Conservation (phyloP, 2,329 filamentous ascomycete species). For the Phyllosticta citribraziliensis region DNA sequence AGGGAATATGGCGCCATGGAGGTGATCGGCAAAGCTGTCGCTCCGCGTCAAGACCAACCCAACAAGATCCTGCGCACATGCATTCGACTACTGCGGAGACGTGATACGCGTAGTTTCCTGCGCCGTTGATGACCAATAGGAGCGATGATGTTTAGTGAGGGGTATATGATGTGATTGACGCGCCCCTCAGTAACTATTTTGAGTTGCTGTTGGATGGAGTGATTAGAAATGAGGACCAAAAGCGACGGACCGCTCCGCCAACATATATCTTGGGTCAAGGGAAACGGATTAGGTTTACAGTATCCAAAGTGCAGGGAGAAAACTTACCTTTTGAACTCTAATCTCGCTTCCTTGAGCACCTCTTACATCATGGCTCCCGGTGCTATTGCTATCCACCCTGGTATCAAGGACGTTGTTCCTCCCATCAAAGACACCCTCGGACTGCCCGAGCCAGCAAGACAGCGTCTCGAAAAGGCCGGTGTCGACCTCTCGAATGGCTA, state of each 20-base stretch:
- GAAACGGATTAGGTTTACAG: background rate
- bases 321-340: background rate
- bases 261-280: background rate
- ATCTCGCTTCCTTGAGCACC: background rate
- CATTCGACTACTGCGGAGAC: background rate
- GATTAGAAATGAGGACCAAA: background rate
- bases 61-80: background rate
- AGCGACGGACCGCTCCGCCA: background rate
- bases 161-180: slow-evolving; percentile 8
- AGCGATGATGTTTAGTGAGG: slow-evolving; percentile 7
- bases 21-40: background rate
- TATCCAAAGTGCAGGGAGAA: background rate
- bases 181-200: background rate
- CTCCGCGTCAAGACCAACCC: background rate
- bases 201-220: background rate
- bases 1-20: slow-evolving; percentile 4
- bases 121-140: slow-evolving; percentile 4
- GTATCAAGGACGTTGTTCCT: slow-evolving; percentile 53
- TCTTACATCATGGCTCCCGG: slow-evolving; percentile 42
- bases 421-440: slow-evolving; percentile 55
- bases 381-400: slow-evolving; percentile 41
- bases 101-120: background rate
- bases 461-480: slow-evolving; percentile 56
- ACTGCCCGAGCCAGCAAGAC: slow-evolving; percentile 47
- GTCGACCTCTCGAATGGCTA: slow-evolving; percentile 62